Conservation (phyloP, 305 asterid species). For the Andrographis paniculata region DNA sequence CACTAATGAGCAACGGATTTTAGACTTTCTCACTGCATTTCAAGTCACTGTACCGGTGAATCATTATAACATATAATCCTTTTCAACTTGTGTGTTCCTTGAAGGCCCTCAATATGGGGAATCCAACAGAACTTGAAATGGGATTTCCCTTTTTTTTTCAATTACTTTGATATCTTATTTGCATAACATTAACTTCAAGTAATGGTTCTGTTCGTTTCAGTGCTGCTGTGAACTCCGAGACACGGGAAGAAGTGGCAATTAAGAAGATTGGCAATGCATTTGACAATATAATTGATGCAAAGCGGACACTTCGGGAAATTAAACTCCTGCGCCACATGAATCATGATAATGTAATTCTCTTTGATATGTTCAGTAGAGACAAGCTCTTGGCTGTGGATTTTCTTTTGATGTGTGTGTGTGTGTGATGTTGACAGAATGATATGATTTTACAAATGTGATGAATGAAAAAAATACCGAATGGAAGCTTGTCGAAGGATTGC, state of each 20-base stretch:
- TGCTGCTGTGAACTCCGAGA: constrained; percentile 84
- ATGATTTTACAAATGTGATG: background rate
- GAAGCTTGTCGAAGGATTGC: background rate
- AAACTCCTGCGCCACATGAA: constrained; percentile 89
- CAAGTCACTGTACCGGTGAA: background rate
- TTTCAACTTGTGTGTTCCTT: no score
- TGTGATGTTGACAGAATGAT: background rate
- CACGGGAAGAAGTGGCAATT: constrained; percentile 86
- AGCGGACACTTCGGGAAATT: constrained; percentile 82
- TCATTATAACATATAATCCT: no score
- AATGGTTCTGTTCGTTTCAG: constrained; percentile 33
- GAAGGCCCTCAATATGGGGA: no score
- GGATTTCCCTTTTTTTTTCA: no score
- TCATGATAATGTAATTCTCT: constrained; percentile 63
- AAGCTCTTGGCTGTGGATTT: constrained; percentile 2
- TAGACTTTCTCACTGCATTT: no score
- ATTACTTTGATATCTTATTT: background rate
- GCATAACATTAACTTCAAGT: constrained; percentile 18
- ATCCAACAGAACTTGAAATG: no score
- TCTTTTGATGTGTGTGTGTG: background rate
- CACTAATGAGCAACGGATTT: no score
- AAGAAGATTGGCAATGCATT: constrained; percentile 97
- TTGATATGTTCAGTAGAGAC: constrained; percentile 5
- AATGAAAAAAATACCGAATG: background rate
- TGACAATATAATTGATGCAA: constrained; percentile 88